phyloP scores from a whole-genome alignment of 2,329 filamentous ascomycete species.

The Aspergillus fructus region DNA sequence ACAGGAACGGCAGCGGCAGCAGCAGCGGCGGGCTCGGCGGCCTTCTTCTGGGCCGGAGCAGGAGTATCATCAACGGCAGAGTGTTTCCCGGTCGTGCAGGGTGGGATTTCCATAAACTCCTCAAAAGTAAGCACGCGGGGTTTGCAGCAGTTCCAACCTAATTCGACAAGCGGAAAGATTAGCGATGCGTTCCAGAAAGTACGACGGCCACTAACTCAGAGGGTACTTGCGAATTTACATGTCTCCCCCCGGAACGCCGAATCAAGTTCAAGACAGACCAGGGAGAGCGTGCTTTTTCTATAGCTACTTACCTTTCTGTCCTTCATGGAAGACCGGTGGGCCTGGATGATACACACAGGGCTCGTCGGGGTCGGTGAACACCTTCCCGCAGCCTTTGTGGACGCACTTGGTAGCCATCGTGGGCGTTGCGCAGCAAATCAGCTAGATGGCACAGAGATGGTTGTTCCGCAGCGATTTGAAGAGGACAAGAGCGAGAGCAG shows the following conservation, averaged over 20 bases:
- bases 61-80: constrained; percentile 78
- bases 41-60: constrained; percentile 39
- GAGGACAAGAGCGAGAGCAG: neutral
- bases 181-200: neutral
- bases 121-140: constrained; percentile 95
- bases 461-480: neutral
- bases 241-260: neutral
- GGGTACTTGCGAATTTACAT: constrained; percentile 8
- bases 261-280: constrained; percentile 18
- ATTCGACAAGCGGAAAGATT: neutral
- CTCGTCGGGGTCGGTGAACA: constrained; percentile 77
- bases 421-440: neutral
- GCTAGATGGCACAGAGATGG: neutral
- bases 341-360: constrained; percentile 90
- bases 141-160: constrained; percentile 99
- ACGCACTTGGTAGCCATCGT: constrained; percentile 70
- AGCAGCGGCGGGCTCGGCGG: constrained; percentile 24
- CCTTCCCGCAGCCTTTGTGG: constrained; percentile 92
- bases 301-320: constrained; percentile 78
- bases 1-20: constrained; percentile 22
- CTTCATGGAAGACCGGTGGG: constrained; percentile 93
- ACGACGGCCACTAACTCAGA: constrained; percentile 4
- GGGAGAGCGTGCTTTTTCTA: constrained; percentile 2
- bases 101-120: constrained; percentile 89
- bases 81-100: constrained; percentile 91